Conservation (phyloP, 2,329 filamentous ascomycete species). For the Penicillium freii region DNA sequence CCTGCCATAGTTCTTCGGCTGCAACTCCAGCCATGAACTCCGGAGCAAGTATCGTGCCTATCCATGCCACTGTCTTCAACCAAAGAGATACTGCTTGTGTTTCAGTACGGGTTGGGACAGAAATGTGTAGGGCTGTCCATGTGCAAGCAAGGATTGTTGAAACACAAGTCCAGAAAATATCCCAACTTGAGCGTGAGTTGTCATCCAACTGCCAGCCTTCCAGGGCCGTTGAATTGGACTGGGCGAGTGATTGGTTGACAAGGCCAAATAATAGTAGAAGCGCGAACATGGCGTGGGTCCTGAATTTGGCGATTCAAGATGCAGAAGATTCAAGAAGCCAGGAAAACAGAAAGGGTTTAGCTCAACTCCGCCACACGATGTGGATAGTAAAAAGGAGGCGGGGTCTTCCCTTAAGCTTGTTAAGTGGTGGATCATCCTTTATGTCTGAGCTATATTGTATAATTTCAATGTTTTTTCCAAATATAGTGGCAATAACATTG, state of each 20-base stretch:
- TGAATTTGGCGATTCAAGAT: background rate
- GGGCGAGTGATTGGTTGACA: background rate
- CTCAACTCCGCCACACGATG: background rate
- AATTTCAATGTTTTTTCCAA: background rate
- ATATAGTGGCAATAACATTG: background rate
- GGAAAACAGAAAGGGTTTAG: background rate
- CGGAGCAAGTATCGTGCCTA: slow-evolving; percentile 6
- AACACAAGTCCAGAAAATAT: slow-evolving; percentile 20
- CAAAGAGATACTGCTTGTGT: background rate
- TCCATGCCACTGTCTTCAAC: background rate
- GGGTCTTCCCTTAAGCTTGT: background rate
- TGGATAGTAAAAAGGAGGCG: background rate
- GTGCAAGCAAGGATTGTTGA: slow-evolving; percentile 19
- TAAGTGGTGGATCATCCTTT: background rate
- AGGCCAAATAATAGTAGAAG: background rate
- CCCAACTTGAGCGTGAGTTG: slow-evolving; percentile 13
- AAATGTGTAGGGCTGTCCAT: slow-evolving; percentile 16
- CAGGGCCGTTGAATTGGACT: slow-evolving; percentile 9
- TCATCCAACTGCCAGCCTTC: slow-evolving; percentile 13
- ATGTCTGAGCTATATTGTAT: background rate
- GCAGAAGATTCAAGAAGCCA: background rate
- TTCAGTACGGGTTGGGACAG: background rate
- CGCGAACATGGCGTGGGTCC: background rate
- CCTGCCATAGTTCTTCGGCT: slow-evolving; percentile 1
- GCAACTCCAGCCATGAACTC: slow-evolving; percentile 4